Evolutionary conservation across 148 eudicot genomes (phyloP).

Genomic region (Rhododendron williamsianum): DNA sequence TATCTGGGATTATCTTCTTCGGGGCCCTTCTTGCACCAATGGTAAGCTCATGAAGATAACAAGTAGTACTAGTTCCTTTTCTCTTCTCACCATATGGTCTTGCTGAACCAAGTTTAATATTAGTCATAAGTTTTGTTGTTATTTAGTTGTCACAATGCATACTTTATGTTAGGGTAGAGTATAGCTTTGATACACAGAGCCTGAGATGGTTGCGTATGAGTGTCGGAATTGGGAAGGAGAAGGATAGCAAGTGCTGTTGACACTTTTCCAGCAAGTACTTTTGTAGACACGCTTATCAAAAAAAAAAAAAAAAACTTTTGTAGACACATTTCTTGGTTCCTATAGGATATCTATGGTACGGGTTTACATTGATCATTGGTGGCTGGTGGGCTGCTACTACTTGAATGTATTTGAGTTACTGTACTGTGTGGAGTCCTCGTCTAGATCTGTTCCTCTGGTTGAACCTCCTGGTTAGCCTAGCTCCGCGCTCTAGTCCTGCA

Average conservation of each 20-base stretch:
- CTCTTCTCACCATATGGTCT: neutral
- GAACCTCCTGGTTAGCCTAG: too few relatives aligned
- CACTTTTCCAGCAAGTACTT: too few relatives aligned
- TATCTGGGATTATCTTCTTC: slow-evolving; percentile 76
- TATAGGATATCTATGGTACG: neutral
- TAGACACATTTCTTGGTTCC: neutral
- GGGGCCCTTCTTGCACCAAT: slow-evolving; percentile 92
- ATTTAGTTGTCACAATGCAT: neutral
- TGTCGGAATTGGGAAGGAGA: neutral
- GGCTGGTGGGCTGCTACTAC: neutral
- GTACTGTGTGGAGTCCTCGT: neutral
- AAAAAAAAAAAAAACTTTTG: too few relatives aligned
- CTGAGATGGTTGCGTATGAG: neutral
- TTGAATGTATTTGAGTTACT: neutral
- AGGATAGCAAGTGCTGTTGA: too few relatives aligned
- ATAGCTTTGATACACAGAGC: neutral
- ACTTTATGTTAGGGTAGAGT: neutral
- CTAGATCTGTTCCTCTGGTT: too few relatives aligned
- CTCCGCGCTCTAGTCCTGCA: too few relatives aligned
- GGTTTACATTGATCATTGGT: neutral
- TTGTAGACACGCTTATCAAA: neutral
- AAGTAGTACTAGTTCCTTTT: neutral
- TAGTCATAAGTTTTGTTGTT: neutral
- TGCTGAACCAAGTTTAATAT: neutral
- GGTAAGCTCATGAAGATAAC: slow-evolving; percentile 43